phyloP scores from a whole-genome alignment of 257 asterid species.

The Linaria vulgaris region DNA sequence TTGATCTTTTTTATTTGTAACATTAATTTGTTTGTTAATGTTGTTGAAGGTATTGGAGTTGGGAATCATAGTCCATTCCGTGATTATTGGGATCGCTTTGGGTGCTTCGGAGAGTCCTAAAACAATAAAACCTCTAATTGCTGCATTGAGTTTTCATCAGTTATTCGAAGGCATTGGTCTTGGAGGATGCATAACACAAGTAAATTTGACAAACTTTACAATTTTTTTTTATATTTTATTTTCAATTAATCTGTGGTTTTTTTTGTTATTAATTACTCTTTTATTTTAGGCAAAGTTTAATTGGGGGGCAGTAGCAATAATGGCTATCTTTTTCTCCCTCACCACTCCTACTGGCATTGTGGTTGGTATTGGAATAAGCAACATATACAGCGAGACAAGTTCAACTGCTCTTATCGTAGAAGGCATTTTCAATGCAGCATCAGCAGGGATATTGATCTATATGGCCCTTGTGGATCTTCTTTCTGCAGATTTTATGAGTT shows the following conservation, averaged over 20 bases:
- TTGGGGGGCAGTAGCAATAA: constrained; percentile 21
- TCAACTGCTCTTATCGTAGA: constrained; percentile 34
- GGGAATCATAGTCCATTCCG: constrained; percentile 48
- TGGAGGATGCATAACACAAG: constrained; percentile 54
- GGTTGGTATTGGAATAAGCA: constrained; percentile 33
- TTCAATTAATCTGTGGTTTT: neutral
- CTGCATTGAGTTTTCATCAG: constrained; percentile 45
- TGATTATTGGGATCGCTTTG: constrained; percentile 45
- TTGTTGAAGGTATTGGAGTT: constrained; percentile 46
- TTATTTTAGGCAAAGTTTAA: constrained; percentile 34
- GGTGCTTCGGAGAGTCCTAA: constrained; percentile 50
- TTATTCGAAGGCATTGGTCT: constrained; percentile 58
- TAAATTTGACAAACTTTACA: neutral
- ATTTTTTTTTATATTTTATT: too few relatives aligned
- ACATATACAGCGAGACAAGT: constrained; percentile 33
- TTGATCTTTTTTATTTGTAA: too few relatives aligned
- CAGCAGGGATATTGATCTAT: constrained; percentile 39
- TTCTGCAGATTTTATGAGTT: constrained; percentile 35
- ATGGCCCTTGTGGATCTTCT: constrained; percentile 43
- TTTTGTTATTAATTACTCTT: too few relatives aligned
- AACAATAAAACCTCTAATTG: constrained; percentile 43
- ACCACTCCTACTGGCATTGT: constrained; percentile 33
- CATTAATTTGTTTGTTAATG: too few relatives aligned
- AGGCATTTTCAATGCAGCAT: constrained; percentile 36
- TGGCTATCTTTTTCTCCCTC: constrained; percentile 28